Percentiles rank a stretch among this genome's conserved stretches.
Conservation (phyloP, 2,329 filamentous ascomycete species). For the Fusarium sp. region DNA sequence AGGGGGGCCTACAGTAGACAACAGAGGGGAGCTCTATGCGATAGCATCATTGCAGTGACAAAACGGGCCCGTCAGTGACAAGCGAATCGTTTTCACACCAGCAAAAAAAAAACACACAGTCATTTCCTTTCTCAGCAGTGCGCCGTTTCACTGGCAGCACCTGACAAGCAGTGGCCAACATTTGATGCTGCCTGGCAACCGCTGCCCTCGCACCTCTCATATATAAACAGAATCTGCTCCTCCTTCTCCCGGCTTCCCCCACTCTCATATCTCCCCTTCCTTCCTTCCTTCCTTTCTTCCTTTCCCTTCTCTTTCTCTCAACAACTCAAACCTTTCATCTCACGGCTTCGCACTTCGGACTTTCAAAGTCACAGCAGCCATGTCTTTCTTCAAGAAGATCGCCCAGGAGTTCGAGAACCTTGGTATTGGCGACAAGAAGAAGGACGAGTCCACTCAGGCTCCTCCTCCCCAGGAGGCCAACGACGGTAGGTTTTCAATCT, state of each 20-base stretch:
- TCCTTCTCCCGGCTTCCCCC: conserved; percentile 14
- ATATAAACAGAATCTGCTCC: conserved; percentile 34
- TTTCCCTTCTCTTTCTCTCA: conserved; percentile 1
- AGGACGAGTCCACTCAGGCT: conserved; percentile 29
- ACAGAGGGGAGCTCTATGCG: neutral
- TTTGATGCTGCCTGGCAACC: conserved; percentile 21
- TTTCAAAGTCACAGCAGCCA: conserved; percentile 39
- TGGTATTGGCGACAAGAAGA: conserved; percentile 55
- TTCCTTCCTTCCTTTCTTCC: neutral
- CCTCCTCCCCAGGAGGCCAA: conserved; percentile 26
- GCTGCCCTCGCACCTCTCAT: conserved; percentile 17
- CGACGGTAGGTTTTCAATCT: conserved; percentile 30
- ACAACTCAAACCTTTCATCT: neutral
- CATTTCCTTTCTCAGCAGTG: conserved; percentile 21
- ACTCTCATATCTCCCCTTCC: conserved; percentile 10
- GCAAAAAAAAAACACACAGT: conserved; percentile 3
- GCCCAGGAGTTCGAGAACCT: conserved; percentile 59
- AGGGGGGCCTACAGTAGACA: neutral
- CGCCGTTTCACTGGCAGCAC: conserved; percentile 22
- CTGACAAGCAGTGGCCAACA: conserved; percentile 27
- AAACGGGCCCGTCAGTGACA: conserved; percentile 1
- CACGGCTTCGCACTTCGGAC: conserved; percentile 16
- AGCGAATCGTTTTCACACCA: neutral
- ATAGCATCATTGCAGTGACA: conserved; percentile 9
- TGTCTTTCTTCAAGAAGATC: conserved; percentile 60